Evolutionary conservation across 176 grass and related monocot species (phyloP).

Genomic region (Lolium perenne): DNA sequence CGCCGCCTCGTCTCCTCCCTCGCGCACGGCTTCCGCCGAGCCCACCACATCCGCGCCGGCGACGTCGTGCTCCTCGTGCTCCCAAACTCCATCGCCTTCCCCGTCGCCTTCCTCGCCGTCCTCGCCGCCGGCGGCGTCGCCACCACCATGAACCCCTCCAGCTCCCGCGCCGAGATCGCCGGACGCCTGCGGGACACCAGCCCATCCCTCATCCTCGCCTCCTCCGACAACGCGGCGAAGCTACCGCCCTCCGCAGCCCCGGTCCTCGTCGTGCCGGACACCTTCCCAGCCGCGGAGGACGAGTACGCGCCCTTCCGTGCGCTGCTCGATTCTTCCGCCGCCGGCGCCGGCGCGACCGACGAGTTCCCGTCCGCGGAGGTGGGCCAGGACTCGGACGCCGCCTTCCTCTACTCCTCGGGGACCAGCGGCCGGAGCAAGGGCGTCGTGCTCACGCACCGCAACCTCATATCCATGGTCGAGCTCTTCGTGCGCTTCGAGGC

Average conservation of each 20-base stretch:
- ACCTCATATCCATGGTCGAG: slow-evolving; percentile 77
- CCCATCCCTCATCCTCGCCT: slow-evolving; percentile 53
- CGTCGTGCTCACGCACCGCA: slow-evolving; percentile 75
- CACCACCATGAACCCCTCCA: slow-evolving; percentile 64
- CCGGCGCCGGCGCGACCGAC: neutral
- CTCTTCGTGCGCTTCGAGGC: slow-evolving; percentile 77
- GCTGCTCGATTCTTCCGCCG: slow-evolving; percentile 26
- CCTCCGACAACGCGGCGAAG: slow-evolving; percentile 37
- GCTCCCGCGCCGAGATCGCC: slow-evolving; percentile 60
- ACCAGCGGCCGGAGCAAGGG: slow-evolving; percentile 79
- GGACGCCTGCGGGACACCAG: slow-evolving; percentile 39
- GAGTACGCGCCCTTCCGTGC: slow-evolving; percentile 44
- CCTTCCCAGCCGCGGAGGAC: neutral
- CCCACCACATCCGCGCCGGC: slow-evolving; percentile 37
- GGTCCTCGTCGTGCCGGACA: slow-evolving; percentile 62
- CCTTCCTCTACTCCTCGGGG: slow-evolving; percentile 87
- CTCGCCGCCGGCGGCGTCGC: slow-evolving; percentile 61
- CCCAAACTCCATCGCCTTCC: slow-evolving; percentile 68
- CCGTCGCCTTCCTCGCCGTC: slow-evolving; percentile 67
- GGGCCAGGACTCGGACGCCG: slow-evolving; percentile 63
- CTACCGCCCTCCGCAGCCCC: slow-evolving; percentile 37
- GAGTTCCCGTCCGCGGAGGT: slow-evolving; percentile 33
- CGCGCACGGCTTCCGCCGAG: slow-evolving; percentile 49
- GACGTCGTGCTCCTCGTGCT: slow-evolving; percentile 64
- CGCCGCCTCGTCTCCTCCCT: slow-evolving; percentile 61